Evolutionary conservation across 176 grass and related monocot genomes (phyloP).

Genomic region (Aegilops longissima): DNA sequence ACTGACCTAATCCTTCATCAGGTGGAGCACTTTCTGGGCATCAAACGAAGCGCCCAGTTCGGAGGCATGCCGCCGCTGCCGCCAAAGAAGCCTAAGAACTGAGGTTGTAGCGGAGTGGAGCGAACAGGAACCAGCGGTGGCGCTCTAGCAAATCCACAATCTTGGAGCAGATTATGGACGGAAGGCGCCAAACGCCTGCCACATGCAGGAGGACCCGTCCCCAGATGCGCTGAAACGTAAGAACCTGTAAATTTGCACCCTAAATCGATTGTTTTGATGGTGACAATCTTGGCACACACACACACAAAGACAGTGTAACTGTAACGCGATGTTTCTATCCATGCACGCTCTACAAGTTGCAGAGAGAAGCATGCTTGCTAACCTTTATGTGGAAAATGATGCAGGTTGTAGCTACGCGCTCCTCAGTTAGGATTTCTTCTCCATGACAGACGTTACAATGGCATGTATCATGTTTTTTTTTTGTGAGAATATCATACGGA

Average conservation of each 20-base stretch:
- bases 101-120: conserved; percentile 20
- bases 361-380: not conserved
- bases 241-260: conserved; percentile 20
- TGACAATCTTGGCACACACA: conserved; percentile 1
- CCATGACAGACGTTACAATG: too few species aligned
- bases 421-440: too few species aligned
- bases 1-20: conserved; percentile 25
- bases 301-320: not conserved
- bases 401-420: too few species aligned
- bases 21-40: conserved; percentile 89
- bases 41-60: conserved; percentile 63
- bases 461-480: too few species aligned
- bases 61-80: conserved; percentile 61
- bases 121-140: not conserved
- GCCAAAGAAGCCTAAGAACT: conserved; percentile 76
- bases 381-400: too few species aligned
- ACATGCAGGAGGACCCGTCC: not conserved
- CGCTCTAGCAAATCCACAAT: conserved; percentile 5
- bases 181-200: not conserved
- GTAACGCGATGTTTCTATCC: conserved; percentile 7
- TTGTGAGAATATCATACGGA: too few species aligned
- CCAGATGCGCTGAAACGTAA: conserved; percentile 8
- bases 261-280: not conserved
- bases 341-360: not conserved
- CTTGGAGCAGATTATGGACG: conserved; percentile 15